phyloP scores from a whole-genome alignment of 805 yeast species.

The Tetrapisispora nanseiensis region DNA sequence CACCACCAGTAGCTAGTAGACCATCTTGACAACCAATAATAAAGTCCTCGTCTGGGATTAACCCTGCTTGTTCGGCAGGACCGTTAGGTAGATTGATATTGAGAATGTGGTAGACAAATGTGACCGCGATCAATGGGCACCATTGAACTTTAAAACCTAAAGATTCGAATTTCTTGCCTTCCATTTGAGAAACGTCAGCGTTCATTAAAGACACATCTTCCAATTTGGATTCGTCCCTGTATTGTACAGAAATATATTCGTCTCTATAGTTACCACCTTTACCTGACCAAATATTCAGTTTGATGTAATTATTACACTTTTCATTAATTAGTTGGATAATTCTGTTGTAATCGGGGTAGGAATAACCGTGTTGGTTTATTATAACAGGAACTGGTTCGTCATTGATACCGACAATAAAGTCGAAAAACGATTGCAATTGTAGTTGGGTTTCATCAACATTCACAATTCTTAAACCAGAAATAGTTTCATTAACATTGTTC shows the following conservation, averaged over 20 bases:
- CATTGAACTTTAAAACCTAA: constrained; percentile 68
- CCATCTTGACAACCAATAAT: constrained; percentile 86
- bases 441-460: constrained; percentile 39
- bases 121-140: constrained; percentile 63
- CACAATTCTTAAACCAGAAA: constrained; percentile 50
- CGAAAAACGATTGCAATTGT: constrained; percentile 79
- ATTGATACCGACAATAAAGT: constrained; percentile 72
- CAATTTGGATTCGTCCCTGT: constrained; percentile 21
- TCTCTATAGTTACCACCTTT: constrained; percentile 61
- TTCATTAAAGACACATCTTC: constrained; percentile 27
- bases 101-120: constrained; percentile 80
- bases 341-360: constrained; percentile 36
- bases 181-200: constrained; percentile 10
- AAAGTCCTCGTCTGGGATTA: constrained; percentile 78
- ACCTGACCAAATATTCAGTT: constrained; percentile 71
- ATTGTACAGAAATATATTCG: constrained; percentile 27
- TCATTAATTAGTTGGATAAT: constrained; percentile 20
- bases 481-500: constrained; percentile 16
- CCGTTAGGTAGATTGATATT: constrained; percentile 55
- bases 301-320: constrained; percentile 30
- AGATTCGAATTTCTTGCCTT: constrained; percentile 32
- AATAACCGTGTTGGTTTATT: constrained; percentile 27
- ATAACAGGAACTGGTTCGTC: constrained; percentile 47
- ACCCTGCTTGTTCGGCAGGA: constrained; percentile 78
- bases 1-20: constrained; percentile 77